A percentile compares a stretch with the other conserved stretches of the same genome.
These are phyloP conservation scores for Aspergillus ustus DNA, from an alignment of 2,329 filamentous ascomycete species.

Conservation along the genomic window DNA sequence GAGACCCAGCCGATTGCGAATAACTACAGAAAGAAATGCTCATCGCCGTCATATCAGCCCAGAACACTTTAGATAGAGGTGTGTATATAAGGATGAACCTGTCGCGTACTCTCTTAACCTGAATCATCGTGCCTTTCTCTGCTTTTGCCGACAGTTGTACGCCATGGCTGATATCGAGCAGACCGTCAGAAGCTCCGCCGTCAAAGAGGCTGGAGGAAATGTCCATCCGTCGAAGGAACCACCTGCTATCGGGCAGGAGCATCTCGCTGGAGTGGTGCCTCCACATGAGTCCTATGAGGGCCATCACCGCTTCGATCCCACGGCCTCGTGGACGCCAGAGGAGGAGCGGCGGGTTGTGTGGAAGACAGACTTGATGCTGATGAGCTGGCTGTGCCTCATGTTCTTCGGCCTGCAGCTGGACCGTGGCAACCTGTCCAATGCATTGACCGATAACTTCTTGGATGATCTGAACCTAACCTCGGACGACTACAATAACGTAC, in stretches of 20 bases:
- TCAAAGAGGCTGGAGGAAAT: constrained; percentile 11
- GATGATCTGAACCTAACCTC: constrained; percentile 38
- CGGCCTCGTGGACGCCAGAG: constrained; percentile 33
- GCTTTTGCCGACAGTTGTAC: background rate
- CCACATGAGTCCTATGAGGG: constrained; percentile 37
- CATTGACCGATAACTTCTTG: constrained; percentile 43
- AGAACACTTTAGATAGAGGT: background rate
- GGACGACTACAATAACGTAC: constrained; percentile 45
- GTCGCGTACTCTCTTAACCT: background rate
- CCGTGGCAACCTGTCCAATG: constrained; percentile 41
- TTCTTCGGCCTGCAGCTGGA: constrained; percentile 41
- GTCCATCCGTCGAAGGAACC: constrained; percentile 21
- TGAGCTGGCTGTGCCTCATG: constrained; percentile 30
- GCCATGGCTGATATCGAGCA: constrained; percentile 30
- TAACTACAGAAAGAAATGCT: constrained; percentile 13
- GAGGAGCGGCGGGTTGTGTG: constrained; percentile 54
- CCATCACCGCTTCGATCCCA: constrained; percentile 32
- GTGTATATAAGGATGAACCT: constrained; percentile 13
- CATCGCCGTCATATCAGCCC: constrained; percentile 1
- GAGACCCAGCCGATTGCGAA: constrained; percentile 15
- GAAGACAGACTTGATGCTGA: constrained; percentile 44
- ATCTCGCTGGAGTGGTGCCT: constrained; percentile 32
- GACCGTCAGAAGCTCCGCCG: constrained; percentile 19
- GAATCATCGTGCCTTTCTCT: background rate
- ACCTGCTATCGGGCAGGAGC: constrained; percentile 27